Evolutionary conservation across 257 asterid species (phyloP).

Genomic region (Asclepias syriaca): DNA sequence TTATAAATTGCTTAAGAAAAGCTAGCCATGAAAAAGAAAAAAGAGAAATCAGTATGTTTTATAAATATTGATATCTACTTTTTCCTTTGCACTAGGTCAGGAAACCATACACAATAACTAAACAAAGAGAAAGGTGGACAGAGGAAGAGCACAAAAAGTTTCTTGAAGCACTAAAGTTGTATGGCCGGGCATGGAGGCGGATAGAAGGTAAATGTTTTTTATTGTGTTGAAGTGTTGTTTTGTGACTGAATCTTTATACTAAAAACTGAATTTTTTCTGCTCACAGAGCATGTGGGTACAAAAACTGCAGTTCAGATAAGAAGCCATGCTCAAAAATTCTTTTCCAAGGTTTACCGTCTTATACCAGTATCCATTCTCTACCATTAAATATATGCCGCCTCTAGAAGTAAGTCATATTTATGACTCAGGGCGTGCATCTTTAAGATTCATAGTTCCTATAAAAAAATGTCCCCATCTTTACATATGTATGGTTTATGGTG

Average conservation of each 20-base stretch:
- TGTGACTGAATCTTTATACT: slow-evolving; percentile 1
- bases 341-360: slow-evolving; percentile 82
- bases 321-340: slow-evolving; percentile 97
- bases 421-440: slow-evolving; percentile 42
- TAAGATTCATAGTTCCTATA: not conserved
- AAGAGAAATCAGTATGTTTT: not conserved
- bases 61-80: slow-evolving; percentile 1
- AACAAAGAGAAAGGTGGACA: slow-evolving; percentile 94
- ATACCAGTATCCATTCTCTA: slow-evolving; percentile 34
- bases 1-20: not conserved
- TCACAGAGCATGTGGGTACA: slow-evolving; percentile 79
- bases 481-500: slow-evolving; percentile 12
- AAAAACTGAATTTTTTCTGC: slow-evolving; percentile 4
- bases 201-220: slow-evolving; percentile 59
- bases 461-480: slow-evolving; percentile 9
- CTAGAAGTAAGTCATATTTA: slow-evolving; percentile 47
- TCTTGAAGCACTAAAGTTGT: slow-evolving; percentile 78
- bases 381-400: slow-evolving; percentile 41
- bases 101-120: slow-evolving; percentile 84
- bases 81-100: slow-evolving; percentile 42
- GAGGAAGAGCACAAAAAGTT: slow-evolving; percentile 88
- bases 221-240: not conserved
- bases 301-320: slow-evolving; percentile 97
- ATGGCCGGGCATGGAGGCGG: slow-evolving; percentile 93
- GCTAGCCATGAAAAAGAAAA: not conserved